A percentile compares a stretch with the other conserved stretches of the same genome.
These are phyloP conservation scores for Geranium brycei DNA, from an alignment of 345 rosid species.

Conservation along the genomic window DNA sequence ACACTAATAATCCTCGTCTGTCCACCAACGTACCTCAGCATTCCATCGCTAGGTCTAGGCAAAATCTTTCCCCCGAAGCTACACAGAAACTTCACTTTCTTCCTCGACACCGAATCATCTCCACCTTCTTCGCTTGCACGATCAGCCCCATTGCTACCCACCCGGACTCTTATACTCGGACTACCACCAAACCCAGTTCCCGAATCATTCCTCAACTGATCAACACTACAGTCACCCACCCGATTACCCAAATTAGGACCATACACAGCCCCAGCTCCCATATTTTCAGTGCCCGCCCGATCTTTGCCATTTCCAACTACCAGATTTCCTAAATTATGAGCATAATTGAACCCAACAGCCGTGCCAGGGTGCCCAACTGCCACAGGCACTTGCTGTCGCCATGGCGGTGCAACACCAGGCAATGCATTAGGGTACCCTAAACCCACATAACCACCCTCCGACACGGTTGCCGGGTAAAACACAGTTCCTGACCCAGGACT, in stretches of 20 bases:
- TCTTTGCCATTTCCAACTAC: conserved; percentile 9
- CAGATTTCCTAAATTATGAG: conserved; percentile 23
- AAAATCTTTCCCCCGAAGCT: conserved; percentile 67
- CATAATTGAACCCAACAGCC: conserved; percentile 21
- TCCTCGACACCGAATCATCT: conserved; percentile 42
- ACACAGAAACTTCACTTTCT: conserved; percentile 55
- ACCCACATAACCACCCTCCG: conserved; percentile 36
- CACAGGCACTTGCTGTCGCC: conserved; percentile 29
- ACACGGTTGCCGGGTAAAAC: conserved; percentile 30
- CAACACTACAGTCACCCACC: too few relatives aligned
- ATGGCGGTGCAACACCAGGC: conserved; percentile 14
- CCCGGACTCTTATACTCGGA: conserved; percentile 1
- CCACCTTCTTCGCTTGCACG: conserved; percentile 42
- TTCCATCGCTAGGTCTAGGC: conserved; percentile 70
- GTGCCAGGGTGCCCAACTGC: conserved; percentile 19
- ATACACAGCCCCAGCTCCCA: conserved; percentile 3
- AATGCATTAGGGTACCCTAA: conserved; percentile 30
- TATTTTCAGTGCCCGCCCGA: conserved; percentile 8
- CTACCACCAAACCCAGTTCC: too few relatives aligned
- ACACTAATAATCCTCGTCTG: conserved; percentile 54
- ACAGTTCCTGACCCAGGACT: conserved; percentile 32
- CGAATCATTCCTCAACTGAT: too few relatives aligned
- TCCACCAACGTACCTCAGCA: conserved; percentile 67
- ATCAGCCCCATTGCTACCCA: conserved; percentile 27
- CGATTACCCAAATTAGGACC: conserved; percentile 6